These are phyloP conservation scores for Trifolium pratense DNA, from an alignment of 306 rosid species.

Conservation along the genomic window DNA sequence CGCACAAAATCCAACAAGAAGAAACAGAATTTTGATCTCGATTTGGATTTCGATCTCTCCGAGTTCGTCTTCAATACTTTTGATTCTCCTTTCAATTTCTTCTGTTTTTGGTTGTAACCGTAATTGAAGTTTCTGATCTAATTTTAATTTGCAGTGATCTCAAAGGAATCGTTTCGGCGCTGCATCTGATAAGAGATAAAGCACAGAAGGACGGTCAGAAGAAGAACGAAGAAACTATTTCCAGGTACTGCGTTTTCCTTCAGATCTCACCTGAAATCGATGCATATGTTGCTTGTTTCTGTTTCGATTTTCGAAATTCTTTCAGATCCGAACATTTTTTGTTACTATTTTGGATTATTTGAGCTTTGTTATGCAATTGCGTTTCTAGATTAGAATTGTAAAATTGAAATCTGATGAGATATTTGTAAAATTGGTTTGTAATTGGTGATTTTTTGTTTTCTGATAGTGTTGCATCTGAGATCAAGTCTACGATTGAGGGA, in stretches of 20 bases:
- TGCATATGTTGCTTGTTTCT: constrained; percentile 9
- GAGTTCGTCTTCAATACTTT: constrained; percentile 50
- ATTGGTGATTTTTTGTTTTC: constrained; percentile 33
- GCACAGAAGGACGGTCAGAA: constrained; percentile 91
- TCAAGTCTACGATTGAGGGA: constrained; percentile 69
- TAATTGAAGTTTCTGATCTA: not conserved
- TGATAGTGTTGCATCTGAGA: constrained; percentile 80
- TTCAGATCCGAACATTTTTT: not conserved
- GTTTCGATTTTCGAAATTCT: constrained; percentile 23
- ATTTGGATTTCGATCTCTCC: constrained; percentile 74
- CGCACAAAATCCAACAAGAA: constrained; percentile 52
- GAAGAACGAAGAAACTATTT: constrained; percentile 95
- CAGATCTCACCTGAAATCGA: constrained; percentile 24
- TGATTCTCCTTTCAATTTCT: not conserved
- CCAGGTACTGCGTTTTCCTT: constrained; percentile 58
- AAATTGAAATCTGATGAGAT: not conserved
- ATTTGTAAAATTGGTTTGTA: constrained; percentile 21
- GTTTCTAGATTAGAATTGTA: not conserved
- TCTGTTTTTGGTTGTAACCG: not conserved
- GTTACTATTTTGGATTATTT: not conserved
- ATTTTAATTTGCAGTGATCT: constrained; percentile 63
- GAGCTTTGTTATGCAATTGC: constrained; percentile 6
- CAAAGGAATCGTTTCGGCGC: constrained; percentile 82
- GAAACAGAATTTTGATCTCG: constrained; percentile 52
- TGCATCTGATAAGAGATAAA: constrained; percentile 79